phyloP scores from a whole-genome alignment of 140 eudicot species.

The Stevia rebaudiana region DNA sequence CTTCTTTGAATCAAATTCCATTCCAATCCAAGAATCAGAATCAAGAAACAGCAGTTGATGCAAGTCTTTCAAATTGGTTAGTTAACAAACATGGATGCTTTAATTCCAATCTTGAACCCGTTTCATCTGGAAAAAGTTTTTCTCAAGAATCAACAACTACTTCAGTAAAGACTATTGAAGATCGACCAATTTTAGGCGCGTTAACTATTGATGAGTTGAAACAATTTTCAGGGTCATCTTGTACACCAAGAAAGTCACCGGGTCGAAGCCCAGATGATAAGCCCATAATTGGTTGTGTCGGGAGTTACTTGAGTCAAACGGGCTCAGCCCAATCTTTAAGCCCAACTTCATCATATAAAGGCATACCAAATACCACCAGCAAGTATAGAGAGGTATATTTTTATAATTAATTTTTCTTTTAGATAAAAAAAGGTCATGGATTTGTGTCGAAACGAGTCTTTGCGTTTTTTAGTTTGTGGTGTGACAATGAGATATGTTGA shows the following conservation, averaged over 20 bases:
- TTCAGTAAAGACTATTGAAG: slow-evolving; percentile 48
- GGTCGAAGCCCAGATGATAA: slow-evolving; percentile 87
- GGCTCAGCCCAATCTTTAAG: slow-evolving; percentile 31
- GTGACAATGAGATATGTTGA: not conserved
- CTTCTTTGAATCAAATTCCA: slow-evolving; percentile 20
- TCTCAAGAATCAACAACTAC: slow-evolving; percentile 45
- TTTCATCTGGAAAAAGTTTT: slow-evolving; percentile 39
- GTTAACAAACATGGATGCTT: slow-evolving; percentile 24
- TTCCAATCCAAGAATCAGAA: slow-evolving; percentile 29
- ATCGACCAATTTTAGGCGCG: slow-evolving; percentile 82
- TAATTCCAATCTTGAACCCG: slow-evolving; percentile 29
- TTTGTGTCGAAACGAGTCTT: not conserved
- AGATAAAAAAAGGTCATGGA: not conserved
- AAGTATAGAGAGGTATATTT: slow-evolving; percentile 87
- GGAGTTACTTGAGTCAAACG: slow-evolving; percentile 73
- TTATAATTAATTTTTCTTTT: slow-evolving; percentile 6
- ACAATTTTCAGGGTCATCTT: slow-evolving; percentile 47
- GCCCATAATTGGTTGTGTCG: slow-evolving; percentile 85
- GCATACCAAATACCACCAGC: slow-evolving; percentile 94
- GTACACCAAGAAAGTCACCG: slow-evolving; percentile 80
- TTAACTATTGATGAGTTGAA: slow-evolving; percentile 72
- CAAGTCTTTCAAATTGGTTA: slow-evolving; percentile 91
- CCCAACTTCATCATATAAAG: slow-evolving; percentile 66
- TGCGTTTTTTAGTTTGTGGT: not conserved
- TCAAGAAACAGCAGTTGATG: slow-evolving; percentile 70